Base-by-base conservation (phyloP, 352 stramenopile species). In the Globisporangium canariense region DNA sequence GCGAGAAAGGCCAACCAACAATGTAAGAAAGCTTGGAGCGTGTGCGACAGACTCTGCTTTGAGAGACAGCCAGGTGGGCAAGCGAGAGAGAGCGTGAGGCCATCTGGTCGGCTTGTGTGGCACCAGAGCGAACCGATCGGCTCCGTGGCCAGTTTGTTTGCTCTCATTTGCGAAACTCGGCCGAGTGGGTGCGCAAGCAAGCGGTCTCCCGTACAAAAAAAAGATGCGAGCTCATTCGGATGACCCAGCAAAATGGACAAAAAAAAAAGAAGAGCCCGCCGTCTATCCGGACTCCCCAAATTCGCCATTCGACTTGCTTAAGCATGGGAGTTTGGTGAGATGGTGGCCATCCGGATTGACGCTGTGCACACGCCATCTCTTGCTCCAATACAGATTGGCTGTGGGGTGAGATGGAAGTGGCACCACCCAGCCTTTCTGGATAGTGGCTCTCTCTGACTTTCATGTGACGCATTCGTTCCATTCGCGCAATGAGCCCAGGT, bases 21-120 rank as follows among this genome's bases (percentile, higher is more conserved):
- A 51, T 18, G 45, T n/a, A 16, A 52, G 51, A 34, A 57, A 57
- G 51, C 25, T 28, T 28, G 25, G 34, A 41, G 30, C 14, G 51
- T 58, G 51, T 58, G 51, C 51, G 51, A 58, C 51, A 58, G 30
- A 20, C 51, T 43, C 4, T 8, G n/a, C 20, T n/a, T 22, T 32
- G n/a, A 57, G 28, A 57, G 51, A 57, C 51, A 57, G 51, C 51
- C 28, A 30, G 28, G 28, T 28, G 50, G 50, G 14, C 47, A 54
- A 54, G 38, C 38, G 11, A 36, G 32, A 36, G 32, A 36, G 32
- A 36, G 7, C 32, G 28, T 34, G 25, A 38, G 50, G 51, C 51
- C 51, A 43, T 56, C n/a, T 56, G 25, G 20, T 49, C 16, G 43
- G 43, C 43, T 49, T 22, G 4, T 49, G 13, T n/a, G 43, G 43